Conservation (phyloP, 2,329 filamentous ascomycete species). For the Fusarium solani-melongenae region DNA sequence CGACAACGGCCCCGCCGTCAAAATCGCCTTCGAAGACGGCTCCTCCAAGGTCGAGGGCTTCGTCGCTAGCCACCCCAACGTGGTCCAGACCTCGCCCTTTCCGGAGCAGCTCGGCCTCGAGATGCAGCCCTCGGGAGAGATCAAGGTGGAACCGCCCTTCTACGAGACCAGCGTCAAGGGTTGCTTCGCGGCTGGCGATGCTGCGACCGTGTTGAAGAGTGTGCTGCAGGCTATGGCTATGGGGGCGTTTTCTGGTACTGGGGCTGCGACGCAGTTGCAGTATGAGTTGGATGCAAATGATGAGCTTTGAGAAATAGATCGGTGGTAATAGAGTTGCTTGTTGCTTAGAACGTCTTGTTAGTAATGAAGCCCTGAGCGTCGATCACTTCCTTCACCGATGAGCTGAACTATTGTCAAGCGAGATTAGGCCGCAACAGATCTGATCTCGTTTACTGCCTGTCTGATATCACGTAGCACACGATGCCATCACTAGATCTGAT, state of each 20-base stretch:
- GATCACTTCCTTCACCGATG: background rate
- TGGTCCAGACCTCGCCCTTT: slow-evolving; percentile 54
- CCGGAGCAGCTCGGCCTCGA: slow-evolving; percentile 58
- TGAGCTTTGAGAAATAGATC: slow-evolving; percentile 31
- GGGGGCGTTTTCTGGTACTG: slow-evolving; percentile 44
- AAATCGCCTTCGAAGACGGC: slow-evolving; percentile 55
- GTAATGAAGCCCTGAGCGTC: background rate
- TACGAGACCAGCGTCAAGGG: slow-evolving; percentile 61
- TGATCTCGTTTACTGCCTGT: background rate
- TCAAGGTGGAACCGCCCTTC: slow-evolving; percentile 57
- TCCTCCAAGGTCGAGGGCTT: slow-evolving; percentile 52
- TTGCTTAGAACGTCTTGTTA: background rate
- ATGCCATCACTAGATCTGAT: background rate
- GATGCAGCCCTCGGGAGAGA: slow-evolving; percentile 53
- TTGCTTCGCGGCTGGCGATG: slow-evolving; percentile 66
- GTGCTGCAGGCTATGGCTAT: slow-evolving; percentile 44
- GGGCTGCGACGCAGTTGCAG: slow-evolving; percentile 42
- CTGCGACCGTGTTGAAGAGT: slow-evolving; percentile 46
- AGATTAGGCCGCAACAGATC: background rate
- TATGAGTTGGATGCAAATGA: slow-evolving; percentile 43
- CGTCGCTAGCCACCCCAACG: slow-evolving; percentile 51
- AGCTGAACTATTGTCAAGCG: background rate
- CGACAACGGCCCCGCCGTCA: slow-evolving; percentile 42
- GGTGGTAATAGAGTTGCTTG: background rate
- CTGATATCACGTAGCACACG: background rate